Evolutionary conservation across 805 yeast species (phyloP).

Genomic region (Saccharomyces eubayanus): DNA sequence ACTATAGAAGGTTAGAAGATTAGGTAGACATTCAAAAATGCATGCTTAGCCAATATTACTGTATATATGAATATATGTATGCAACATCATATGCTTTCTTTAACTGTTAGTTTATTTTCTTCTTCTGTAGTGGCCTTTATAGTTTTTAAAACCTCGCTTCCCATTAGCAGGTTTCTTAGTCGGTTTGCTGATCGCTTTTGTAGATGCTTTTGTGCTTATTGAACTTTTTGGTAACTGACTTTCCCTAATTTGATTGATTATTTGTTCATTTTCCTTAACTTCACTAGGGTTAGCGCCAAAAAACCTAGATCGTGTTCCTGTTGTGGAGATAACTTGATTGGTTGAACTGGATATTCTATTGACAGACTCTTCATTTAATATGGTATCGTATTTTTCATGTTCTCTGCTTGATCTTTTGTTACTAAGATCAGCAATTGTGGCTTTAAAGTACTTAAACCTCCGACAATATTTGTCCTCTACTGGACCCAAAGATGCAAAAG

Average conservation of each 20-base stretch:
- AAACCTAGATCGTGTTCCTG: conserved; percentile 15
- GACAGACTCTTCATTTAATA: conserved; percentile 7
- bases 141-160: conserved; percentile 5
- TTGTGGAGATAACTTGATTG: conserved; percentile 4
- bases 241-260: conserved; percentile 15
- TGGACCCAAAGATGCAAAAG: conserved; percentile 17
- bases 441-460: conserved; percentile 19
- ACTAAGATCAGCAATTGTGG: conserved; percentile 17
- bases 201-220: conserved; percentile 1
- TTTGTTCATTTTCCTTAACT: conserved; percentile 12
- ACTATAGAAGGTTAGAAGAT: not conserved
- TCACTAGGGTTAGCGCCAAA: conserved; percentile 12
- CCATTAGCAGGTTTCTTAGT: conserved; percentile 3
- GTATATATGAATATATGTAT: not conserved
- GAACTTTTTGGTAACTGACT: conserved; percentile 4
- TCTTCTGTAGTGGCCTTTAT: conserved; percentile 3
- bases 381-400: conserved; percentile 1
- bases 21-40: not conserved
- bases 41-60: not conserved
- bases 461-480: conserved; percentile 14
- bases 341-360: conserved; percentile 8
- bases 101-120: not conserved
- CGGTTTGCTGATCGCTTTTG: not conserved
- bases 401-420: conserved; percentile 10
- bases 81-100: not conserved